Evolutionary conservation across 352 stramenopile species (phyloP), one percentile per base, ranked within the genome.

Genomic region (Nothophytophthora sp.): DNA sequence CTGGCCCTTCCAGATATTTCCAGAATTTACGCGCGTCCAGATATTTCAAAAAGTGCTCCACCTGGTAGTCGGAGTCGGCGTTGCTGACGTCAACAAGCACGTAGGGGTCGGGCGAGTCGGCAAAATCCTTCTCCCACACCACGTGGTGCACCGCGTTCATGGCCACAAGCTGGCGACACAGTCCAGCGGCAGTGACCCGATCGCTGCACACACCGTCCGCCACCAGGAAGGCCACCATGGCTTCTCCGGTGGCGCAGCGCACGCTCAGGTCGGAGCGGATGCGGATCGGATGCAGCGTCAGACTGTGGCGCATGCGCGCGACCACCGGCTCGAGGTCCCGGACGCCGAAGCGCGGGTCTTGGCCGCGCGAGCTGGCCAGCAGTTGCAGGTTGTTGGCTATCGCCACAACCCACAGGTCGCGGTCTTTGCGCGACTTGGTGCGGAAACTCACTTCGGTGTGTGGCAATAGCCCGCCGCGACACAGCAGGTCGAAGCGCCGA

Each of bases 91-190:
- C 63, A 3, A 60, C 63, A 53, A 95, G 76, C 44, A 79, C 83
- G 59, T 80, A 95, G 18, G 82, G 76, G 45, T 95, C 84, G 33
- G 65, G 60, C 16, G 73, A 85, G 48, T 92, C 81, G n/a, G 80
- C 60, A 55, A 95, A 95, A 50, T 90, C 81, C 24, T 86, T 85
- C 39, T 88, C 76, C 84, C 84, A 95, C 47, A 90, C 73, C 33
- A 92, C 73, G 65, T 95, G 84, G 55, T 95, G 84, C 28, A 95
- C 63, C 23, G 92, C 42, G 43, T 95, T 95, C 84, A 92, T 95
- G 8, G 69, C 70, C n/a, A 92, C 39, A 25, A 95, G 52, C 25
- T 75, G 73, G 10, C 73, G 68, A 37, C 77, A 65, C 29, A 92
- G 77, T 2, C 66, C 52, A 42, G 72, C 66, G 9, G 76, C 84